Evolutionary conservation across 2,329 filamentous ascomycete species (phyloP).

Genomic region (Teratosphaeria epicoccoides): DNA sequence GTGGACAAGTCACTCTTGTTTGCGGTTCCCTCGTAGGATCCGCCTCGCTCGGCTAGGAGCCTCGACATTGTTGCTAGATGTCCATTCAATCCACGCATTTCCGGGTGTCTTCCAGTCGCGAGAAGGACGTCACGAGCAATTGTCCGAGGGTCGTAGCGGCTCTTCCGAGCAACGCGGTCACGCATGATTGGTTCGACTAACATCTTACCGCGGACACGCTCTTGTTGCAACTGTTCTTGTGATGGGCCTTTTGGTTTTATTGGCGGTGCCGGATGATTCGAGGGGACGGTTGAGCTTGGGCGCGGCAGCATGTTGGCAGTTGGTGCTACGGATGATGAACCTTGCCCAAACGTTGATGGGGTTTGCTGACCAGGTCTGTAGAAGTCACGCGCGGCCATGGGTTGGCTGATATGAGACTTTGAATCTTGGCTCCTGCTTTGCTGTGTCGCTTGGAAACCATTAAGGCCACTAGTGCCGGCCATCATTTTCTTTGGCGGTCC

Average conservation of each 20-base stretch:
- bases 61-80: conserved; percentile 39
- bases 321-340: neutral
- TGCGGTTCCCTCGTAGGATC: conserved; percentile 30
- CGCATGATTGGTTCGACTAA: conserved; percentile 37
- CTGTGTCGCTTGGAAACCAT: neutral
- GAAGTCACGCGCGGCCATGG: neutral
- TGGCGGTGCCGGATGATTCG: neutral
- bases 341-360: neutral
- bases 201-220: conserved; percentile 24
- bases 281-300: neutral
- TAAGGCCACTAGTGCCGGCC: neutral
- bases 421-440: neutral
- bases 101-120: conserved; percentile 50
- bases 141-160: conserved; percentile 48
- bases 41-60: conserved; percentile 28
- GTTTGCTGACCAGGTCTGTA: neutral
- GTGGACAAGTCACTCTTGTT: conserved; percentile 42
- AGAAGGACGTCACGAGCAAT: conserved; percentile 55
- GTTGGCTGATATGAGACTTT: neutral
- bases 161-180: conserved; percentile 38
- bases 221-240: conserved; percentile 19
- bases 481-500: conserved; percentile 26
- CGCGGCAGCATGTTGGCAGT: neutral
- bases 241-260: conserved; percentile 16
- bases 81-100: conserved; percentile 47